Percentiles rank a stretch among this genome's conserved stretches.
Conservation (phyloP, 306 rosid species). For the Sechiopsis laciniata region DNA sequence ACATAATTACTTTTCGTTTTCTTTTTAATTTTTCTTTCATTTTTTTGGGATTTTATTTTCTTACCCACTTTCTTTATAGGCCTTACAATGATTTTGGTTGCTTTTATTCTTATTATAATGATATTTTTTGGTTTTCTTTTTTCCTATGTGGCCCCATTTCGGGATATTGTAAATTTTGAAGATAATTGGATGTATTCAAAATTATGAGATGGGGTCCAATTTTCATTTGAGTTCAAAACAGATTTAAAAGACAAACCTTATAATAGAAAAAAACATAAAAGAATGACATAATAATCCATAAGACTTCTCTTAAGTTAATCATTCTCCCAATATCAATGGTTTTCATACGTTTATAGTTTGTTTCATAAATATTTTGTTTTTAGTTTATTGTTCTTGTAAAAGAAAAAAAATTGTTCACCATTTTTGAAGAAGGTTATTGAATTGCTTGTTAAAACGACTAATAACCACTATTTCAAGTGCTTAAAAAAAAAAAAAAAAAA, state of each 20-base stretch:
- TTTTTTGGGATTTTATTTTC: neutral
- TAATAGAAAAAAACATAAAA: neutral
- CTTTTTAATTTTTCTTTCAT: neutral
- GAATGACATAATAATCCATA: constrained; percentile 16
- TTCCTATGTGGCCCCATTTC: constrained; percentile 18
- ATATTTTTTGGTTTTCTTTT: constrained; percentile 9
- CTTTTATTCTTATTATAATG: neutral
- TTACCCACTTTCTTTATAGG: constrained; percentile 6
- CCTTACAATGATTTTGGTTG: constrained; percentile 17
- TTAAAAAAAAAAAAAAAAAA: too few relatives aligned
- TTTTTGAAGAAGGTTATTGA: too few relatives aligned
- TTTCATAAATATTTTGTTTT: neutral
- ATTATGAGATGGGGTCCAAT: constrained; percentile 24
- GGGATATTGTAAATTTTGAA: constrained; percentile 47
- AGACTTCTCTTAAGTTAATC: neutral
- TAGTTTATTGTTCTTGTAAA: neutral
- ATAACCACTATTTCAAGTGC: too few relatives aligned
- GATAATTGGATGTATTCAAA: constrained; percentile 30
- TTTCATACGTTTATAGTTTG: neutral
- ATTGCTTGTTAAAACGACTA: too few relatives aligned
- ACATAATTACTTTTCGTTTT: too few relatives aligned
- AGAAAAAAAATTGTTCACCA: neutral
- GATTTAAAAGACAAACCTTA: constrained; percentile 2
- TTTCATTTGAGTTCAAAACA: constrained; percentile 19
- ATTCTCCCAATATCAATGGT: constrained; percentile 1